These are phyloP conservation scores for Zygoascus tannicola DNA, from an alignment of 805 yeast genomes.

Conservation along the genomic window DNA sequence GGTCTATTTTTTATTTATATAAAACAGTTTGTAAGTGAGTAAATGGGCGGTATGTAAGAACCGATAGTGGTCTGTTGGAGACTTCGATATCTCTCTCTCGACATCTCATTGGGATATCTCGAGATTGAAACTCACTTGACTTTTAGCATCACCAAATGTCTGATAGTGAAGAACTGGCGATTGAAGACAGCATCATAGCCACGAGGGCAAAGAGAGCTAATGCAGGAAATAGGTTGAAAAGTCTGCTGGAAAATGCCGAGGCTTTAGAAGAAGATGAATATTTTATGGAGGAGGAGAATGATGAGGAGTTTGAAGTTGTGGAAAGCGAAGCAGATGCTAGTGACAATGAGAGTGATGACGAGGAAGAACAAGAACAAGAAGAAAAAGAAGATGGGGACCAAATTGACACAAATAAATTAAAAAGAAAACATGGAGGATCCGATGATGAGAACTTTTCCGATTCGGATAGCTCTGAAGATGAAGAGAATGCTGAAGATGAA, in stretches of 20 bases:
- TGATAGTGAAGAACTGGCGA: conserved; percentile 9
- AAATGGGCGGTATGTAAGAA: too few relatives aligned
- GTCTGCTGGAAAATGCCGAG: conserved; percentile 63
- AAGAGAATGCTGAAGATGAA: conserved; percentile 42
- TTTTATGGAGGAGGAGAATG: conserved; percentile 36
- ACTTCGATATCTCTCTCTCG: too few relatives aligned
- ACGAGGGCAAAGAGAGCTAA: conserved; percentile 73
- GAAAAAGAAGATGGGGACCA: conserved; percentile 16
- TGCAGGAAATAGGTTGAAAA: conserved; percentile 80
- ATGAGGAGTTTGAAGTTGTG: conserved; percentile 32
- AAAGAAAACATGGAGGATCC: conserved; percentile 11
- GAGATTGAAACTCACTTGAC: too few relatives aligned
- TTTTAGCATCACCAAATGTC: too few relatives aligned
- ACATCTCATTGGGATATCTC: too few relatives aligned
- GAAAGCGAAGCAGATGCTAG: conserved; percentile 8
- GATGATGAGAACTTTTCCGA: conserved; percentile 43
- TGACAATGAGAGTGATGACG: conserved; percentile 15
- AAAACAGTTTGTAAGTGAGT: too few relatives aligned
- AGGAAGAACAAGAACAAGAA: conserved; percentile 18
- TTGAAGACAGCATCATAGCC: conserved; percentile 53
- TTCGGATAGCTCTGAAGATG: conserved; percentile 35
- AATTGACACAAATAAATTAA: conserved; percentile 9
- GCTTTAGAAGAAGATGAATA: conserved; percentile 57
- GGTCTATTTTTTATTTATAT: too few relatives aligned
- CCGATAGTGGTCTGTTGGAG: too few relatives aligned